phyloP scores from a whole-genome alignment of 2,329 filamentous ascomycete genomes.

The Colletotrichum siamense region DNA sequence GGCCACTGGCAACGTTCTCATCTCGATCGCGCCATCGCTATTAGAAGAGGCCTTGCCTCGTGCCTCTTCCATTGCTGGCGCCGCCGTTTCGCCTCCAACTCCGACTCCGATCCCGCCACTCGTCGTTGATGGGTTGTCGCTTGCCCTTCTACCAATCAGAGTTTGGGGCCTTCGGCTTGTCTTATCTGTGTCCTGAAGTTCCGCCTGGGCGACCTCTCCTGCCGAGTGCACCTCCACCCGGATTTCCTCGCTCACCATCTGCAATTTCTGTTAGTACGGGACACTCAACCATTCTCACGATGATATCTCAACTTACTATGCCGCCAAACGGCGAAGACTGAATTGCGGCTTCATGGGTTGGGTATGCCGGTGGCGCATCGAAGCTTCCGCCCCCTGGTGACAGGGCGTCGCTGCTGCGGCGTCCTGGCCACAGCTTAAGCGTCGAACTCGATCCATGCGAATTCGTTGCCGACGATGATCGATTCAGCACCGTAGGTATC shows the following conservation, averaged over 20 bases:
- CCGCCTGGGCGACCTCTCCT: not conserved
- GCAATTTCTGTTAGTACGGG: not conserved
- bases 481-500: slow-evolving; percentile 28
- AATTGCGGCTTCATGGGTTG: slow-evolving; percentile 19
- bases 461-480: slow-evolving; percentile 26
- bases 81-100: not conserved
- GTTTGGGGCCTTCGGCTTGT: slow-evolving; percentile 9
- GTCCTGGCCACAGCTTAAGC: slow-evolving; percentile 35
- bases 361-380: slow-evolving; percentile 19
- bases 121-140: not conserved
- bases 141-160: not conserved
- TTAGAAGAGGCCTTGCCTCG: not conserved
- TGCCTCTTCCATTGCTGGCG: not conserved
- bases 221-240: slow-evolving; percentile 52
- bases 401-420: slow-evolving; percentile 21
- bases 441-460: slow-evolving; percentile 35
- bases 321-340: slow-evolving; percentile 47
- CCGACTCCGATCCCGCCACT: slow-evolving; percentile 24
- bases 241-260: slow-evolving; percentile 60
- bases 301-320: slow-evolving; percentile 51
- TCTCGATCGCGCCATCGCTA: slow-evolving; percentile 26
- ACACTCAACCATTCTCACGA: not conserved
- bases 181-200: slow-evolving; percentile 26
- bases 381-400: slow-evolving; percentile 13
- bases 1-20: slow-evolving; percentile 27